phyloP scores from a whole-genome alignment of 768 basidiomycete species.

The Lactarius evosmus region DNA sequence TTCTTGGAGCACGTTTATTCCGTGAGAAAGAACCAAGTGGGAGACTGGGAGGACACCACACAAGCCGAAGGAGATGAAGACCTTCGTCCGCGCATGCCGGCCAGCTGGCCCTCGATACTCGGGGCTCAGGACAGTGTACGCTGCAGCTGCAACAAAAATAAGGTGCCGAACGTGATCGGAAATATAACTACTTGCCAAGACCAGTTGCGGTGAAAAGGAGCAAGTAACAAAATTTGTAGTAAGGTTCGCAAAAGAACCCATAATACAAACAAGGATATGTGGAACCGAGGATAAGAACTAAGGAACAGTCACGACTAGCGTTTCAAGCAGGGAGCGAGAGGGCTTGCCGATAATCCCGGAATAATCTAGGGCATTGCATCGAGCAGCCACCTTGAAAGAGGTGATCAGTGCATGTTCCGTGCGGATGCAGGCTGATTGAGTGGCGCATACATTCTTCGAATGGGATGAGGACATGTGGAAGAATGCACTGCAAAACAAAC shows the following conservation, averaged over 20 bases:
- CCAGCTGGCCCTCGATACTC: slow-evolving; percentile 73
- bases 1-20: slow-evolving; percentile 48
- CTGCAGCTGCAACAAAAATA: slow-evolving; percentile 44
- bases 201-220: slow-evolving; percentile 51
- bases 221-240: slow-evolving; percentile 54
- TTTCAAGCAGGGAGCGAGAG: slow-evolving; percentile 14
- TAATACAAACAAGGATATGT: slow-evolving; percentile 77
- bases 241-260: slow-evolving; percentile 66
- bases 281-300: slow-evolving; percentile 71
- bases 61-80: slow-evolving; percentile 78
- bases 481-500: slow-evolving; percentile 65
- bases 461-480: slow-evolving; percentile 76
- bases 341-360: slow-evolving; percentile 68
- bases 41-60: slow-evolving; percentile 64
- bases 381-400: slow-evolving; percentile 47
- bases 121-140: slow-evolving; percentile 75
- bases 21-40: slow-evolving; percentile 61
- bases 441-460: slow-evolving; percentile 54
- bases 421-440: neutral
- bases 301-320: slow-evolving; percentile 15
- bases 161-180: neutral
- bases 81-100: slow-evolving; percentile 68
- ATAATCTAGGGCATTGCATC: slow-evolving; percentile 70
- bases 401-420: neutral
- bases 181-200: slow-evolving; percentile 45